Evolutionary conservation across 2,329 filamentous ascomycete genomes (phyloP).

Genomic region (Didymella arachidicola): DNA sequence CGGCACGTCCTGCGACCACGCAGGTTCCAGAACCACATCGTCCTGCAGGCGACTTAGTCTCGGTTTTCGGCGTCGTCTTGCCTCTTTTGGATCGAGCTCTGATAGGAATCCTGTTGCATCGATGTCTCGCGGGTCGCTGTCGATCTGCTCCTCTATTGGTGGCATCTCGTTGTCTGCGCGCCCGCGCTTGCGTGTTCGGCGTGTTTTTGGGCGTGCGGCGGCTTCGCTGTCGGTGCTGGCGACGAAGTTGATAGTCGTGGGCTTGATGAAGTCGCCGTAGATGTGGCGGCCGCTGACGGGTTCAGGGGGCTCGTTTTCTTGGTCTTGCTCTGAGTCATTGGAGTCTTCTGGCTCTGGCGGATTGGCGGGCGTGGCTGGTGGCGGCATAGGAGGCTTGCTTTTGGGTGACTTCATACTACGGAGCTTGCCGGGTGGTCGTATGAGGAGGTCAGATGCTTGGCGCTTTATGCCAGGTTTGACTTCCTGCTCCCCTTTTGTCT

Average conservation of each 20-base stretch:
- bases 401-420: not conserved
- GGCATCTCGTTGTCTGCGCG: not conserved
- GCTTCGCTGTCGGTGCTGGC: not conserved
- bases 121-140: slow-evolving; percentile 15
- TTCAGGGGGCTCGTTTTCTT: slow-evolving; percentile 10
- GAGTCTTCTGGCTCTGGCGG: slow-evolving; percentile 6
- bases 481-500: not conserved
- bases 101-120: slow-evolving; percentile 18
- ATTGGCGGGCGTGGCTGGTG: slow-evolving; percentile 15
- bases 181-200: slow-evolving; percentile 6
- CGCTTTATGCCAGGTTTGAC: slow-evolving; percentile 6
- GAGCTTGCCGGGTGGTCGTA: slow-evolving; percentile 4
- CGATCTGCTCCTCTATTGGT: slow-evolving; percentile 8
- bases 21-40: slow-evolving; percentile 2
- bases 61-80: slow-evolving; percentile 1
- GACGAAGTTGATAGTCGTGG: slow-evolving; percentile 7
- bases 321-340: not conserved
- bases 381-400: not conserved
- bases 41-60: slow-evolving; percentile 1
- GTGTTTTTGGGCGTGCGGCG: not conserved
- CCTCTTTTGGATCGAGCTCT: slow-evolving; percentile 11
- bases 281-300: slow-evolving; percentile 19
- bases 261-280: slow-evolving; percentile 15
- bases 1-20: slow-evolving; percentile 10
- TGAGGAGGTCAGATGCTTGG: slow-evolving; percentile 12